phyloP scores from a whole-genome alignment of 495 filamentous ascomycete genomes.

The Copromyces sp. region DNA sequence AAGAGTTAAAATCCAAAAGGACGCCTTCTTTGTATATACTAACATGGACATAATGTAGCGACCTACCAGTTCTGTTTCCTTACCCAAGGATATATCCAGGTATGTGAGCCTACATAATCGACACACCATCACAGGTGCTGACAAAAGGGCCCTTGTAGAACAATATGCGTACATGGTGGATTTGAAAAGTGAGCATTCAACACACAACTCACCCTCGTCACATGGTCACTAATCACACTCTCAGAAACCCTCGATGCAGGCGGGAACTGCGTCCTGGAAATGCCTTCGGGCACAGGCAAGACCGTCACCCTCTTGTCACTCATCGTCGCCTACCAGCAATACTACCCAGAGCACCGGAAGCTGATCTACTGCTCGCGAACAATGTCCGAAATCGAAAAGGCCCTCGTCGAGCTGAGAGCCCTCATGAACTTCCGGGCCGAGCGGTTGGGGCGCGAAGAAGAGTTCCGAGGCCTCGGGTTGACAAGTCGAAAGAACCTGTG shows the following conservation, averaged over 20 bases:
- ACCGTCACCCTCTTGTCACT: constrained; percentile 90
- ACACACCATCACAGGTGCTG: not conserved
- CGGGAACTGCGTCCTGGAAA: constrained; percentile 97
- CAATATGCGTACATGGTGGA: constrained; percentile 99
- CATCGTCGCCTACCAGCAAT: constrained; percentile 92
- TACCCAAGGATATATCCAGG: constrained; percentile 95
- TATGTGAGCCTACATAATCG: constrained; percentile 19
- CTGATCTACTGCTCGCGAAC: constrained; percentile 96
- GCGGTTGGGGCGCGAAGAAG: constrained; percentile 77
- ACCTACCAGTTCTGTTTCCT: constrained; percentile 89
- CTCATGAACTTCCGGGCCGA: constrained; percentile 90
- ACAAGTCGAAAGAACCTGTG: constrained; percentile 97
- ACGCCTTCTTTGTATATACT: not conserved
- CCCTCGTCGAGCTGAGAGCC: constrained; percentile 78
- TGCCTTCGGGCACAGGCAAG: constrained; percentile 99
- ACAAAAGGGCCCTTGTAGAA: constrained; percentile 35
- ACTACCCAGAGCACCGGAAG: constrained; percentile 82
- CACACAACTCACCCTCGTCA: not conserved
- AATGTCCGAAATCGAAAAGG: constrained; percentile 95
- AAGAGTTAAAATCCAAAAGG: not conserved
- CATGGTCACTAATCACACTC: not conserved
- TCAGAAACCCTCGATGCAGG: constrained; percentile 79
- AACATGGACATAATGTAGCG: constrained; percentile 37
- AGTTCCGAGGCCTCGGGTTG: constrained; percentile 83
- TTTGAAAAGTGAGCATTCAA: constrained; percentile 59